Evolutionary conservation across 768 basidiomycete genomes (phyloP).

Genomic region (Leccinellum luteum): DNA sequence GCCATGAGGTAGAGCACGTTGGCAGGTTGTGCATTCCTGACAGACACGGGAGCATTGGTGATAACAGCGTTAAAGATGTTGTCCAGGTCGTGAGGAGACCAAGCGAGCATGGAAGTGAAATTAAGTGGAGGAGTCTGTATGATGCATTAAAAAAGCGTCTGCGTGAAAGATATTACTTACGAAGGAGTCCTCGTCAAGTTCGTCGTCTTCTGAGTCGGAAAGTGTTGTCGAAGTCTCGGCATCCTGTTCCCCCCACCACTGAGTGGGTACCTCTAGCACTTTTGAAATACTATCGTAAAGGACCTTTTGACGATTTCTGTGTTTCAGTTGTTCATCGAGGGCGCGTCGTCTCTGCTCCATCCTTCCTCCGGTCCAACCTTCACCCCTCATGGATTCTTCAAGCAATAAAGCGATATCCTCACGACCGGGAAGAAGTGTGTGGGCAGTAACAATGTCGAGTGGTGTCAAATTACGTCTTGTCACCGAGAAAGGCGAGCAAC

Average conservation of each 20-base stretch:
- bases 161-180: conserved; percentile 31
- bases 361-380: conserved; percentile 77
- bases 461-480: conserved; percentile 82
- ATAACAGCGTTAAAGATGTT: conserved; percentile 81
- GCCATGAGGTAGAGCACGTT: conserved; percentile 89
- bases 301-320: conserved; percentile 49
- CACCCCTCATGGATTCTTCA: conserved; percentile 83
- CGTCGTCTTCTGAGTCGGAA: conserved; percentile 50
- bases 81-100: conserved; percentile 76
- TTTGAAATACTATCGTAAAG: conserved; percentile 59
- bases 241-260: conserved; percentile 65
- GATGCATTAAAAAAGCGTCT: conserved; percentile 5
- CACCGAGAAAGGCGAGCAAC: conserved; percentile 75
- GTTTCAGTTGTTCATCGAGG: conserved; percentile 56
- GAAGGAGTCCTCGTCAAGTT: conserved; percentile 47
- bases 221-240: conserved; percentile 43
- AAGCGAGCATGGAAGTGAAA: conserved; percentile 90
- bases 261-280: conserved; percentile 51
- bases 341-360: conserved; percentile 66
- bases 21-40: conserved; percentile 82
- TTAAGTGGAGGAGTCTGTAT: conserved; percentile 68
- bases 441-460: conserved; percentile 85
- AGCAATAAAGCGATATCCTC: conserved; percentile 85
- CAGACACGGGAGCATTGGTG: conserved; percentile 64
- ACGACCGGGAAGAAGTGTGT: conserved; percentile 76